phyloP scores from a whole-genome alignment of 495 filamentous ascomycete genomes.

The Platismatia glauca region DNA sequence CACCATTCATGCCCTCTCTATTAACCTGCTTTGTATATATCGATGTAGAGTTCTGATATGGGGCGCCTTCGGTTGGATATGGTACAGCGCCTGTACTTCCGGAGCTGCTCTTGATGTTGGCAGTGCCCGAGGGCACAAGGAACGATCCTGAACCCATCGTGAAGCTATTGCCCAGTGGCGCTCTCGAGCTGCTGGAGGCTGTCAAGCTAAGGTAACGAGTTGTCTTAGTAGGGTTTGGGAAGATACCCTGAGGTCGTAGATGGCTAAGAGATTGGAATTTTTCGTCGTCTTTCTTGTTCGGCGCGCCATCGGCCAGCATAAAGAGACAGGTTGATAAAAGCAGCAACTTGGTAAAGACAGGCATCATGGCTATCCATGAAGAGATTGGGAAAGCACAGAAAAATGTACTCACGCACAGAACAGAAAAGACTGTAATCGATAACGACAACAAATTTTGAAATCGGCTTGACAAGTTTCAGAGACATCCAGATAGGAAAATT shows the following conservation, averaged over 20 bases:
- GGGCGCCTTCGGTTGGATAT: constrained; percentile 15
- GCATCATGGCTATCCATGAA: constrained; percentile 20
- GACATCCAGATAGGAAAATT: background rate
- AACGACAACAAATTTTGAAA: background rate
- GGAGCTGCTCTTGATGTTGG: constrained; percentile 3
- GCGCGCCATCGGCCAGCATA: constrained; percentile 1
- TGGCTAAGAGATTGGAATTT: background rate
- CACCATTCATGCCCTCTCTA: background rate
- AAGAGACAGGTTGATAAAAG: constrained; percentile 5
- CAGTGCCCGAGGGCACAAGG: constrained; percentile 5
- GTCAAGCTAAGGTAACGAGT: background rate
- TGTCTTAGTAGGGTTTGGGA: background rate
- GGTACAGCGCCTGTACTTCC: background rate
- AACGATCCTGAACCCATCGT: background rate
- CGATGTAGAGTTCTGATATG: constrained; percentile 17
- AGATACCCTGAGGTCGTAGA: background rate
- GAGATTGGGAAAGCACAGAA: constrained; percentile 2
- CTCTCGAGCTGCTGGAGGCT: background rate
- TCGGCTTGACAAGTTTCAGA: background rate
- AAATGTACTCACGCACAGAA: background rate
- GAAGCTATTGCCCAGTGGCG: background rate
- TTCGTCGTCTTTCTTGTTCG: constrained; percentile 1
- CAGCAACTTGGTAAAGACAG: constrained; percentile 16
- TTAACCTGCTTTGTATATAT: background rate
- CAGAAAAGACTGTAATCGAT: constrained; percentile 8